Evolutionary conservation across 768 basidiomycete species (phyloP), one percentile per base, ranked within the genome.

Genomic region (Leccinum ochraceum): DNA sequence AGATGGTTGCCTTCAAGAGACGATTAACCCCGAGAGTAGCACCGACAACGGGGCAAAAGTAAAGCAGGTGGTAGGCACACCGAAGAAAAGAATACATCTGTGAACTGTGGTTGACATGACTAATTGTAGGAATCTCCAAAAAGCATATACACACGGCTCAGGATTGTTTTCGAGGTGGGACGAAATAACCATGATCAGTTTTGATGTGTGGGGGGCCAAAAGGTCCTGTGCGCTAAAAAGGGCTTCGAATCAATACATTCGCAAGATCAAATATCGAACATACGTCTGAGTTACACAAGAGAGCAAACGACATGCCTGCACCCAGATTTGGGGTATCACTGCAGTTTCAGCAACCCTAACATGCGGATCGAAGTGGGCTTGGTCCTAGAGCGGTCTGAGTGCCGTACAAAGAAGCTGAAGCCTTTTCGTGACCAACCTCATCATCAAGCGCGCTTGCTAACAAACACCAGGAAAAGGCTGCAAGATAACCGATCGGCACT

Each of bases 401-500:
- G n/a, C 28, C 46, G 20, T 42, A 60, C 42, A 17, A 62, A 39
- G 7, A 53, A 44, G 44, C 3, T 10, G 8, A 50, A 28, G 8
- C 9, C 13, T 28, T 8, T n/a, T 57, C 58, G 58, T 34, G 28
- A 22, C 13, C 42, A 34, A 59, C 82, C 67, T 77, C 74, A 20
- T 82, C 83, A 10, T 86, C 81, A 17, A 56, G 66, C 10, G 79
- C 78, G 46, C 74, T 84, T 71, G 69, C 74, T 67, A 86, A 66
- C 17, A 93, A 75, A 9, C 81, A 78, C 26, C 76, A 68, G 26
- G 79, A 77, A 34, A 92, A 80, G 49, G 80, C 79, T 13, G 81
- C 77, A 17, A 92, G 66, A 42, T 77, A 69, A 4, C 90, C 92
- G n/a, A 90, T 66, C 1, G 92, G 90, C 9, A 94, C 68, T 62